These are phyloP conservation scores for Leishmania gerbilli DNA, from an alignment of 208 protist genomes.

Conservation along the genomic window DNA sequence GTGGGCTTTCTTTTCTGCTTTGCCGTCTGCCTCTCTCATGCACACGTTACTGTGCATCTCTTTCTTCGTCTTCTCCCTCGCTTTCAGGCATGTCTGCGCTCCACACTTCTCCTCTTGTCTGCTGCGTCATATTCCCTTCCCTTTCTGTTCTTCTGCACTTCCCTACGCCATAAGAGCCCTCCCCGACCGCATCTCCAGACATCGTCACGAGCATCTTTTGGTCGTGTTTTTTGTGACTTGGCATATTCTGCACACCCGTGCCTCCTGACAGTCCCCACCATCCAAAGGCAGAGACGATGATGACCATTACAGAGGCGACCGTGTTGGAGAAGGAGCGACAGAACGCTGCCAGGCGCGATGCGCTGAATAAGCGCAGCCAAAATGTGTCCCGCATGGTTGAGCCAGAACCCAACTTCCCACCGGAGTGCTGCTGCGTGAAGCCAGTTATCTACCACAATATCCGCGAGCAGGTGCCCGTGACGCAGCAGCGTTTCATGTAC, in stretches of 20 bases:
- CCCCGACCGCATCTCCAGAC: neutral
- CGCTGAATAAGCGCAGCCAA: constrained; percentile 38
- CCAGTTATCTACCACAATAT: constrained; percentile 89
- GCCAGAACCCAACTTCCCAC: constrained; percentile 83
- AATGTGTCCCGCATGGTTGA: constrained; percentile 32
- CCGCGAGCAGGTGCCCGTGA: constrained; percentile 65
- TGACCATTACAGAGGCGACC: constrained; percentile 62
- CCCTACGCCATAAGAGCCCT: neutral
- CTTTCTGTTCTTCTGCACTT: neutral
- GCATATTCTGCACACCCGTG: neutral
- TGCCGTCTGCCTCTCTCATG: neutral
- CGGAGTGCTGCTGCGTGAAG: constrained; percentile 82
- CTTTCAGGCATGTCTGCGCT: neutral
- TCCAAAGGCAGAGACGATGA: constrained; percentile 1
- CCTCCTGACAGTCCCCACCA: neutral
- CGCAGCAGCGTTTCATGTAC: constrained; percentile 84
- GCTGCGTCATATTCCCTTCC: neutral
- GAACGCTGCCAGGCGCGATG: constrained; percentile 51
- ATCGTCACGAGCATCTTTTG: neutral
- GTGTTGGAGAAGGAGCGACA: constrained; percentile 77
- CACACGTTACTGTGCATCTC: neutral
- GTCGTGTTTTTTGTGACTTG: neutral
- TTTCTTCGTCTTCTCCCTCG: neutral
- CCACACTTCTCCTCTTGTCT: constrained; percentile 1
- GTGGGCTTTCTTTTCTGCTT: neutral